phyloP scores from a whole-genome alignment of 1,284 basidiomycete genomes.

The Malassezia cuniculi region DNA sequence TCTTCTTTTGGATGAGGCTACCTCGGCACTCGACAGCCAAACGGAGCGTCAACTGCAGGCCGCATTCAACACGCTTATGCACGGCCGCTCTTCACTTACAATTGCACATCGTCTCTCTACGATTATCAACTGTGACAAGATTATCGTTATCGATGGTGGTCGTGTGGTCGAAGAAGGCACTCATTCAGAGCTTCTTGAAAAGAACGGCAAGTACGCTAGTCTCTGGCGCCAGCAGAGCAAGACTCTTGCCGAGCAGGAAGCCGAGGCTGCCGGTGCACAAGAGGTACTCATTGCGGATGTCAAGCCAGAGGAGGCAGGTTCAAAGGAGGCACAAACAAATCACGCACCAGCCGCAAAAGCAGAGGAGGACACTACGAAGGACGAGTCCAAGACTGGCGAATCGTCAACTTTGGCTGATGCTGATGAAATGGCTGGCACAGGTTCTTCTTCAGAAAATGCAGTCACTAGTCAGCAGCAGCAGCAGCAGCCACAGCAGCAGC shows the following conservation, averaged over 20 bases:
- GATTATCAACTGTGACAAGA: constrained; percentile 41
- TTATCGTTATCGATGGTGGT: constrained; percentile 33
- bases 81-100: constrained; percentile 39
- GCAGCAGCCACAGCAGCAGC: too few relatives aligned
- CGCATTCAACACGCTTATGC: constrained; percentile 36
- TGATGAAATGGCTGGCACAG: too few relatives aligned
- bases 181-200: constrained; percentile 34
- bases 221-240: constrained; percentile 44
- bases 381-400: too few relatives aligned
- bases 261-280: constrained; percentile 23
- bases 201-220: constrained; percentile 25
- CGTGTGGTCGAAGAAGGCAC: constrained; percentile 33
- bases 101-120: constrained; percentile 43
- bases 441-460: too few relatives aligned
- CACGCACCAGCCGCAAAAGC: too few relatives aligned
- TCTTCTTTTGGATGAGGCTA: constrained; percentile 68
- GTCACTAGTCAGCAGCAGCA: too few relatives aligned
- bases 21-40: constrained; percentile 48
- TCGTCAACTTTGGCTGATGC: too few relatives aligned
- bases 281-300: not conserved
- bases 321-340: too few relatives aligned
- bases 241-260: constrained; percentile 38
- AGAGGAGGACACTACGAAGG: too few relatives aligned
- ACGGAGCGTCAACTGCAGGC: constrained; percentile 39
- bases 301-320: constrained; percentile 1